phyloP scores from a whole-genome alignment of 2,329 filamentous ascomycete species.

The Monosporascus sp. region DNA sequence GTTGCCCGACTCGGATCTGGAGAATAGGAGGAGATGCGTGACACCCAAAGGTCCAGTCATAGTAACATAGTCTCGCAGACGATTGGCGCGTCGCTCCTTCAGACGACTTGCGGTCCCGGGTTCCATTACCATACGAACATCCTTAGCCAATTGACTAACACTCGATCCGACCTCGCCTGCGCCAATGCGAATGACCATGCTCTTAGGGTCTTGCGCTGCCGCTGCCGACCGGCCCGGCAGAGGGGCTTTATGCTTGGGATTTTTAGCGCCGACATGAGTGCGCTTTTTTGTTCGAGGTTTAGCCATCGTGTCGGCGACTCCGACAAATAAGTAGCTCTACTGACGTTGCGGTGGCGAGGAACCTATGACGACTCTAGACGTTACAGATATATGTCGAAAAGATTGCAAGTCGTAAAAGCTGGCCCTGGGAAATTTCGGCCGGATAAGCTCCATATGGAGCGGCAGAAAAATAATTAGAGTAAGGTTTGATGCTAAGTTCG shows the following conservation, averaged over 20 bases:
- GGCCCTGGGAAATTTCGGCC: background rate
- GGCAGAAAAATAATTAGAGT: background rate
- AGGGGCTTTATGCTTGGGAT: conserved; percentile 48
- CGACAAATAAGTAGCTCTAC: too few relatives aligned
- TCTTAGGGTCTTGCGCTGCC: conserved; percentile 73
- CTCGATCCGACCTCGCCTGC: conserved; percentile 89
- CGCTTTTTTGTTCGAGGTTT: conserved; percentile 80
- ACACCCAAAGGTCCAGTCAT: conserved; percentile 96
- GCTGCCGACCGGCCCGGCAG: conserved; percentile 56
- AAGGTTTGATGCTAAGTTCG: background rate
- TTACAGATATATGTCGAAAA: too few relatives aligned
- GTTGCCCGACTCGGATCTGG: conserved; percentile 81
- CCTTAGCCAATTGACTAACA: conserved; percentile 84
- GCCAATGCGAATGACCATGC: conserved; percentile 96
- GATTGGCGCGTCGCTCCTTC: conserved; percentile 85
- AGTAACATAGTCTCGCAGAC: conserved; percentile 83
- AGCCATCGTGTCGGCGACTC: conserved; percentile 53
- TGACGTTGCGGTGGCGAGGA: too few relatives aligned
- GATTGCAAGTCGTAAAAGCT: too few relatives aligned
- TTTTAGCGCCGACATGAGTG: conserved; percentile 69
- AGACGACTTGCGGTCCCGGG: conserved; percentile 85
- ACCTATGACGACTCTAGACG: too few relatives aligned
- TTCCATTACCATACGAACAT: conserved; percentile 92
- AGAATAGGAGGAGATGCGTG: conserved; percentile 89
- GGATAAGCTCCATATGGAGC: background rate